These are phyloP conservation scores for Aspergillus conjunctus DNA, from an alignment of 495 filamentous ascomycete species.

Conservation along the genomic window DNA sequence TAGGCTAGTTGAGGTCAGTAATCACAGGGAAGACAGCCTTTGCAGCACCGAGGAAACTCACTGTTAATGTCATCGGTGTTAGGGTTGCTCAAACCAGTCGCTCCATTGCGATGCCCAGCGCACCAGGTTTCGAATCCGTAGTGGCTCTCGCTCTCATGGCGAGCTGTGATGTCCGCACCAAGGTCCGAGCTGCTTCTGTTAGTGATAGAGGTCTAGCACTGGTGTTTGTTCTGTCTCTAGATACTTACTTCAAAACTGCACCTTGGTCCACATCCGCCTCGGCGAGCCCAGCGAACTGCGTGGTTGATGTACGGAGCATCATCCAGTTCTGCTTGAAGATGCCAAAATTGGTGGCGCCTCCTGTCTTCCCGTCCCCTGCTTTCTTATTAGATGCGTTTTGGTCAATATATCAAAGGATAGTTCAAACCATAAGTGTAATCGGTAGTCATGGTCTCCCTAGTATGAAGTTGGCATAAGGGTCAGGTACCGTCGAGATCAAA, in stretches of 20 bases:
- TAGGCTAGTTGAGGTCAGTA: slow-evolving; percentile 24
- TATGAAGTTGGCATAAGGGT: neutral
- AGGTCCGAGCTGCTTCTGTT: slow-evolving; percentile 23
- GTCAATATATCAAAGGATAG: too few species aligned
- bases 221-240: too few species aligned
- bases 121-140: slow-evolving; percentile 34
- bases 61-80: slow-evolving; percentile 29
- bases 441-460: slow-evolving; percentile 37
- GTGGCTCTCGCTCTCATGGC: slow-evolving; percentile 30
- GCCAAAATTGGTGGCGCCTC: slow-evolving; percentile 36
- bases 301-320: slow-evolving; percentile 36
- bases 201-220: too few species aligned
- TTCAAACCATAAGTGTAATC: slow-evolving; percentile 41
- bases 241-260: slow-evolving; percentile 33
- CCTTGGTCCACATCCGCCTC: slow-evolving; percentile 26
- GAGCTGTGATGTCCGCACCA: slow-evolving; percentile 30
- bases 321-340: slow-evolving; percentile 47
- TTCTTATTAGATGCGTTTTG: slow-evolving; percentile 1
- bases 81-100: slow-evolving; percentile 27
- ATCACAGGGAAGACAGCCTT: slow-evolving; percentile 2
- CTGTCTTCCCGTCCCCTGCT: slow-evolving; percentile 34
- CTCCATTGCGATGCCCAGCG: slow-evolving; percentile 33
- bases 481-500: neutral
- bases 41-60: slow-evolving; percentile 12
- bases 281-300: slow-evolving; percentile 29